These are phyloP conservation scores for Punica granatum DNA, from an alignment of 345 rosid genomes.

Conservation along the genomic window DNA sequence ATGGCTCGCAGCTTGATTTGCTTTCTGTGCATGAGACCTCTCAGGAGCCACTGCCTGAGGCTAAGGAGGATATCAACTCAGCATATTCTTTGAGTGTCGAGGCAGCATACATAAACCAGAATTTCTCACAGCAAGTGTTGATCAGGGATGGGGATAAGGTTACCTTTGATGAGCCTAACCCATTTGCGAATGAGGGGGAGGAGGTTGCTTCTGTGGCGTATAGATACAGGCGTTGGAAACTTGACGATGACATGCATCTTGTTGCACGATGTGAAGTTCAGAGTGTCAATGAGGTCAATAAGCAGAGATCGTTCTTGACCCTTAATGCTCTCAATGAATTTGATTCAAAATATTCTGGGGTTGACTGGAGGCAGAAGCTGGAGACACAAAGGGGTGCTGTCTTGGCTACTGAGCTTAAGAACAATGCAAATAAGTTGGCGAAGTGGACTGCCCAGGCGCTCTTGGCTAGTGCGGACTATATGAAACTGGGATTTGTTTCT, in stretches of 20 bases:
- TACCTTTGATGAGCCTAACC: constrained; percentile 78
- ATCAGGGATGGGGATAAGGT: constrained; percentile 77
- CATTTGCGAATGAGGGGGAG: constrained; percentile 84
- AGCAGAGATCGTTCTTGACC: constrained; percentile 70
- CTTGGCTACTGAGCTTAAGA: constrained; percentile 90
- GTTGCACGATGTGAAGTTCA: constrained; percentile 92
- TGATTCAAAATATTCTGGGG: constrained; percentile 89
- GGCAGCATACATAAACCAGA: constrained; percentile 81
- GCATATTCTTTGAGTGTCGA: constrained; percentile 76
- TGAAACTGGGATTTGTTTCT: constrained; percentile 94
- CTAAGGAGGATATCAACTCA: constrained; percentile 80
- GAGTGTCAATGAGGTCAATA: constrained; percentile 72
- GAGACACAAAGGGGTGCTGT: constrained; percentile 99
- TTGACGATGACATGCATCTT: constrained; percentile 64
- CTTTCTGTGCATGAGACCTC: constrained; percentile 87
- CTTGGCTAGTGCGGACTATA: constrained; percentile 82
- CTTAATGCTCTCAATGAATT: constrained; percentile 93
- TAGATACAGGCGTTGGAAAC: constrained; percentile 94
- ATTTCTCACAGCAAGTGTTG: constrained; percentile 86
- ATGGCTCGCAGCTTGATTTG: constrained; percentile 86
- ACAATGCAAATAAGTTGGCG: constrained; percentile 90
- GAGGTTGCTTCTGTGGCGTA: constrained; percentile 96
- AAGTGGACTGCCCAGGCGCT: constrained; percentile 97
- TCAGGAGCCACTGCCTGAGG: constrained; percentile 85
- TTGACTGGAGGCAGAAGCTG: constrained; percentile 98